phyloP scores from a whole-genome alignment of 2,329 filamentous ascomycete species.

The Blastomyces percursus region DNA sequence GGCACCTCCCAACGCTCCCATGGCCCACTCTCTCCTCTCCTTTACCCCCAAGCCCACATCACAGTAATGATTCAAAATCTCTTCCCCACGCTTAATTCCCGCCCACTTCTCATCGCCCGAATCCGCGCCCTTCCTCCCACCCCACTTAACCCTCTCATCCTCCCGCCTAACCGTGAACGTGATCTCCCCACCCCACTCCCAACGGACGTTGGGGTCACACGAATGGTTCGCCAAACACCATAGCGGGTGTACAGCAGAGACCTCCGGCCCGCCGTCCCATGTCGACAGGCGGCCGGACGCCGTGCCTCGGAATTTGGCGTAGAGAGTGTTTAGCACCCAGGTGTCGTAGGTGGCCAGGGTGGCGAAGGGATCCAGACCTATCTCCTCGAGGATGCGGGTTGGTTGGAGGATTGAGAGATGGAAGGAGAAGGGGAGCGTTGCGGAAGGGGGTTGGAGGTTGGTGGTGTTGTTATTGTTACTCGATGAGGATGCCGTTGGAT shows the following conservation, averaged over 20 bases:
- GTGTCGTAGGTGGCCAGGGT: slow-evolving; percentile 34
- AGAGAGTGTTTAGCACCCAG: slow-evolving; percentile 75
- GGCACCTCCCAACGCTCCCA: slow-evolving; percentile 73
- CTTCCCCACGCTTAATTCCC: slow-evolving; percentile 66
- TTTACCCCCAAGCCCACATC: slow-evolving; percentile 69
- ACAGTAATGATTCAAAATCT: slow-evolving; percentile 91
- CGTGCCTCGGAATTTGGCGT: slow-evolving; percentile 85
- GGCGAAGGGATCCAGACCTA: slow-evolving; percentile 51
- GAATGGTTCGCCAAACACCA: slow-evolving; percentile 97
- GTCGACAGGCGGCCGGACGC: slow-evolving; percentile 73
- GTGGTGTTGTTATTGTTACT: neutral
- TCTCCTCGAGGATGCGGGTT: slow-evolving; percentile 51
- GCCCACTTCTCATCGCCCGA: slow-evolving; percentile 39
- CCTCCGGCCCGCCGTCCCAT: slow-evolving; percentile 72
- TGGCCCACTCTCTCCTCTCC: slow-evolving; percentile 78
- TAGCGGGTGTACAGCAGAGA: slow-evolving; percentile 84
- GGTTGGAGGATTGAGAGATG: slow-evolving; percentile 48
- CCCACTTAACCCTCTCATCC: slow-evolving; percentile 30
- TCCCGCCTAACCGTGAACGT: slow-evolving; percentile 27
- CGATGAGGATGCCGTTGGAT: slow-evolving; percentile 1
- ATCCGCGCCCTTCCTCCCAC: slow-evolving; percentile 13
- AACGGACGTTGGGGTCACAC: slow-evolving; percentile 86
- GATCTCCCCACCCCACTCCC: slow-evolving; percentile 65
- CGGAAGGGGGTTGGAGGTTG: slow-evolving; percentile 18
- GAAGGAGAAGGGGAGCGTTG: slow-evolving; percentile 50